phyloP scores from a whole-genome alignment of 495 filamentous ascomycete species.

The Diplogelasinospora grovesii region DNA sequence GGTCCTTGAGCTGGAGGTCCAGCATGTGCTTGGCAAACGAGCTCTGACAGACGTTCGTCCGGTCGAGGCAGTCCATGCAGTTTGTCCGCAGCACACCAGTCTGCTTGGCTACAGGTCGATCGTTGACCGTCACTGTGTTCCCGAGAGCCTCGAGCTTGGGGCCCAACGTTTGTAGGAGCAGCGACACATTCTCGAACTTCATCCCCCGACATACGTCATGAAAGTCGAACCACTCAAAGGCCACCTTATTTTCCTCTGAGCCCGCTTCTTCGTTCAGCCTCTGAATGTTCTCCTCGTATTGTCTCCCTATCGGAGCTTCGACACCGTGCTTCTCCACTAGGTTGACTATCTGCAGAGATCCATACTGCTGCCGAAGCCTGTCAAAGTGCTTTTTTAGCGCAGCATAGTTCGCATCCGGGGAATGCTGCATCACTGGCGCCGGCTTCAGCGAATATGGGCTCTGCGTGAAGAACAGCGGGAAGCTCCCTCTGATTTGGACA shows the following conservation, averaged over 20 bases:
- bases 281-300: constrained; percentile 61
- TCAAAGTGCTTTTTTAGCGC: constrained; percentile 78
- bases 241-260: constrained; percentile 41
- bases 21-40: constrained; percentile 72
- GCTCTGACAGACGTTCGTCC: constrained; percentile 89
- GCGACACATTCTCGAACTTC: constrained; percentile 90
- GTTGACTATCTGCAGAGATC: constrained; percentile 68
- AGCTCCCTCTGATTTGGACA: constrained; percentile 77
- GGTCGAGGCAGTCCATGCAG: constrained; percentile 96
- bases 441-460: constrained; percentile 90
- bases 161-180: constrained; percentile 64
- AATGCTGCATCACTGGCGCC: constrained; percentile 71
- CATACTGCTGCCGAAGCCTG: constrained; percentile 58
- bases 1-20: constrained; percentile 65
- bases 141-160: constrained; percentile 56
- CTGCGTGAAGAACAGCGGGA: constrained; percentile 90
- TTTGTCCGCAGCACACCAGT: constrained; percentile 78
- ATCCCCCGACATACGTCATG: constrained; percentile 85
- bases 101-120: constrained; percentile 48
- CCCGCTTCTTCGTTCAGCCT: constrained; percentile 56
- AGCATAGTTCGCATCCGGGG: constrained; percentile 61
- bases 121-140: constrained; percentile 52
- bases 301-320: constrained; percentile 68
- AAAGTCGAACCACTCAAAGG: constrained; percentile 95
- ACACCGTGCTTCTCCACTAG: constrained; percentile 80